Evolutionary conservation across 176 grass and related monocot species (phyloP), one percentile per base, ranked within the genome.

Genomic region (Aegilops bicornis): DNA sequence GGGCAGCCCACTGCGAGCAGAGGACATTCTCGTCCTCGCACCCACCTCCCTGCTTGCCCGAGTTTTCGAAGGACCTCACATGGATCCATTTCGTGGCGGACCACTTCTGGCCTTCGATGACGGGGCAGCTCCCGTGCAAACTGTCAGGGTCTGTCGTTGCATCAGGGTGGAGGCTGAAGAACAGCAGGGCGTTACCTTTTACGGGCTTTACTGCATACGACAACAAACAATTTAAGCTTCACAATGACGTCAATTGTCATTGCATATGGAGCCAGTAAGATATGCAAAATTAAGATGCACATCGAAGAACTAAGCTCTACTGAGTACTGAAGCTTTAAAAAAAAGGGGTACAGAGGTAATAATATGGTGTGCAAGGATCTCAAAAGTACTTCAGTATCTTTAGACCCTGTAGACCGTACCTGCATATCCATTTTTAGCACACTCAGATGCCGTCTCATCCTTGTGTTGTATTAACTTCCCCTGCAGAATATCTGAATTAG

Each of bases 21-120:
- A 82, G 86, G 40, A 11, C 59, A 30, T 98, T 95, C 16, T 91
- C 84, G 7, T 98, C 96, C 68, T 92, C 91, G 4, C 93, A 98
- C 39, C 73, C 84, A 0, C 25, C 78, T 25, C 67, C 14, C 19
- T 84, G 82, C 56, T 80, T 82, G 29, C 35, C 68, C 48, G 73
- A 20, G 63, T 81, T 62, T 32, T 92, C 93, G 29, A 95, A 98
- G 59, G 96, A 98, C 76, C 83, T 93, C 77, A 98, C 93, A 78
- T 95, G 96, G 89, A 95, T 94, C 96, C 96, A 98, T 95, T 98
- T 94, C 76, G 96, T 95, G 3, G 91, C 96, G 0, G 96, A 95
- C 96, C 93, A 98, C 72, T 98, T 98, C 85, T 95, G 91, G 16
- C 96, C 96, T 77, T 92, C 72, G 75, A 98, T 86, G 43, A 94